Base-by-base conservation (phyloP, 441 rosid genomes). In the Metrosideros polymorpha region DNA sequence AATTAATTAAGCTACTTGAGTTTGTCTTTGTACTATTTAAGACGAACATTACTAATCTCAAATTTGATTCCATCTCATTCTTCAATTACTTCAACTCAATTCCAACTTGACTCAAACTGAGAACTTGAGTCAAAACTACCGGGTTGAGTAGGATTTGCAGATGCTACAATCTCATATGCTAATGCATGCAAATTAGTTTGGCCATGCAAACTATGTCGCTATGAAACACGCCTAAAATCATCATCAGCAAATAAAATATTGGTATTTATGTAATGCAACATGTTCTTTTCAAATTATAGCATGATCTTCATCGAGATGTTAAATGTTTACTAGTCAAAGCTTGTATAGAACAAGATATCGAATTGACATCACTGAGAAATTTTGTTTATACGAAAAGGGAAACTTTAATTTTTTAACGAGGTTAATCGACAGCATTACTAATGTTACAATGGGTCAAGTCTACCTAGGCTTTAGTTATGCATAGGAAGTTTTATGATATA, bases 91-190 rank as follows among this genome's bases (percentile, higher is more conserved):
- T 10, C 0, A 29, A 15, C 10, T 59, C 35, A 4, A 59, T 15
- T 29, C 10, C 6, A 59, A 7, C 35, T 29, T 8, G 0, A 2
- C 0, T 59, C 0, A 0, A 59, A 59, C 8, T 59, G 5, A 15
- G 22, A 29, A 0, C 10, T 59, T 0, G 0, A 29, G 32, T 0
- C n/a, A 0, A 0, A 1, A 15, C 3, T 18, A 6, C 2, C 0
- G 1, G 4, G 32, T 0, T 6, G 4, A 15, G 39, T 6, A 18
- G 10, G 9, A 29, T 59, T 59, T 59, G 10, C 12, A 29, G 0
- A 7, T 7, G 5, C 39, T 19, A 29, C 17, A 12, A 0, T 59
- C 39, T 15, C 39, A 29, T 29, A 59, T 22, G 39, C 2, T 29
- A 29, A 59, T 2, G 39, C 0, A 7, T 4, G 19, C 14, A 59